These are phyloP conservation scores for Fraxinus quadrangulata DNA, from an alignment of 257 asterid genomes.

Conservation along the genomic window DNA sequence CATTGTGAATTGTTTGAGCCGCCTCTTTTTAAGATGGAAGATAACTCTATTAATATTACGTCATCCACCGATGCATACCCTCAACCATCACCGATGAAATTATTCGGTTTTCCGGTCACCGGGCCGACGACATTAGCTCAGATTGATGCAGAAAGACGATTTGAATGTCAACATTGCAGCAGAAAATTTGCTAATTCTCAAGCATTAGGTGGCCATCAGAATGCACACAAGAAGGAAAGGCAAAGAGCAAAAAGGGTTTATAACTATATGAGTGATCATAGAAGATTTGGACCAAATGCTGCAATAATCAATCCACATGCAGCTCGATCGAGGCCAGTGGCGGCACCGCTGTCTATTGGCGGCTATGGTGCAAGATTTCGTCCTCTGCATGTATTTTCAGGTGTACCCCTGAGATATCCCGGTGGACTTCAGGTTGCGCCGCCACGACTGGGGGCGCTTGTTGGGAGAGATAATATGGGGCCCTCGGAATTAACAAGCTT, in stretches of 20 bases:
- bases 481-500: conserved; percentile 21
- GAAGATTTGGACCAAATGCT: conserved; percentile 34
- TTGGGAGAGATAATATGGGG: conserved; percentile 33
- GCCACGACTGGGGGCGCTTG: conserved; percentile 26
- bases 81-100: conserved; percentile 42
- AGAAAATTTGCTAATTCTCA: conserved; percentile 65
- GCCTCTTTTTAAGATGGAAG: conserved; percentile 46
- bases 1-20: not conserved
- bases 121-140: conserved; percentile 13
- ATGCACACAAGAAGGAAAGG: conserved; percentile 87
- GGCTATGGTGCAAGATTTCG: conserved; percentile 36
- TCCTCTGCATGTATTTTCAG: conserved; percentile 49
- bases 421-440: conserved; percentile 31
- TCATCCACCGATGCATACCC: conserved; percentile 26
- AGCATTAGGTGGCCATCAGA: conserved; percentile 83
- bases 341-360: conserved; percentile 8
- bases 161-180: conserved; percentile 69
- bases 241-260: conserved; percentile 54
- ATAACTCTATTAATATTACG: conserved; percentile 33
- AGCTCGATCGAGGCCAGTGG: conserved; percentile 33
- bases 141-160: conserved; percentile 33
- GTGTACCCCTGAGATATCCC: conserved; percentile 50
- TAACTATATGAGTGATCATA: conserved; percentile 22
- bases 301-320: conserved; percentile 42
- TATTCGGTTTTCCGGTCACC: conserved; percentile 57